These are phyloP conservation scores for Alternaria tenuissima DNA, from an alignment of 2,329 filamentous ascomycete species.

Conservation along the genomic window DNA sequence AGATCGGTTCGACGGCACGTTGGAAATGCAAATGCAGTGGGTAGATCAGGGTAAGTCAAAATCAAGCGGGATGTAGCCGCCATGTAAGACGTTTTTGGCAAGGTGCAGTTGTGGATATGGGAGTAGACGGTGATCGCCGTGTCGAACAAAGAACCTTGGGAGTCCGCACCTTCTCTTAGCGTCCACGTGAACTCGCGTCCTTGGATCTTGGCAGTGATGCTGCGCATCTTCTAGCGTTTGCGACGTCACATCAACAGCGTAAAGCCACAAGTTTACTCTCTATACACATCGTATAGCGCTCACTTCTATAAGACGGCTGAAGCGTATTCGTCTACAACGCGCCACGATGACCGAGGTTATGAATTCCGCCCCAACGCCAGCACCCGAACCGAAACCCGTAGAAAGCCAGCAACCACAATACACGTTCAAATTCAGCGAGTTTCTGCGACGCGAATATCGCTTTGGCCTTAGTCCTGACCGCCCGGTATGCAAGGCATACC, in stretches of 20 bases:
- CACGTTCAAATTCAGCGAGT: slow-evolving; percentile 84
- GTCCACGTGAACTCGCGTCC: slow-evolving; percentile 14
- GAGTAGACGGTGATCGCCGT: neutral
- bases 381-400: slow-evolving; percentile 40
- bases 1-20: slow-evolving; percentile 22
- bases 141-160: neutral
- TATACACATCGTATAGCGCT: neutral
- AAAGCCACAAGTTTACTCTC: neutral
- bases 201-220: neutral
- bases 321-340: neutral
- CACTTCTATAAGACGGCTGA: neutral
- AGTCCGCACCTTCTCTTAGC: slow-evolving; percentile 1
- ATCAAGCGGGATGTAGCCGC: slow-evolving; percentile 3
- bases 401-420: slow-evolving; percentile 55
- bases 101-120: slow-evolving; percentile 15
- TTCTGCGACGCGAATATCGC: slow-evolving; percentile 82
- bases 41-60: neutral
- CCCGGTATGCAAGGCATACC: slow-evolving; percentile 85
- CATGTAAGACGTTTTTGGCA: slow-evolving; percentile 5
- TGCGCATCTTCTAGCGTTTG: neutral
- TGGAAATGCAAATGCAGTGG: slow-evolving; percentile 8
- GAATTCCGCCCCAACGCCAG: slow-evolving; percentile 24
- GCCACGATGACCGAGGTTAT: slow-evolving; percentile 43
- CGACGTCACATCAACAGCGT: neutral
- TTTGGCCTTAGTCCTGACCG: slow-evolving; percentile 76